Conservation (phyloP, 257 asterid species). For the Paraleonurus japonicus region DNA sequence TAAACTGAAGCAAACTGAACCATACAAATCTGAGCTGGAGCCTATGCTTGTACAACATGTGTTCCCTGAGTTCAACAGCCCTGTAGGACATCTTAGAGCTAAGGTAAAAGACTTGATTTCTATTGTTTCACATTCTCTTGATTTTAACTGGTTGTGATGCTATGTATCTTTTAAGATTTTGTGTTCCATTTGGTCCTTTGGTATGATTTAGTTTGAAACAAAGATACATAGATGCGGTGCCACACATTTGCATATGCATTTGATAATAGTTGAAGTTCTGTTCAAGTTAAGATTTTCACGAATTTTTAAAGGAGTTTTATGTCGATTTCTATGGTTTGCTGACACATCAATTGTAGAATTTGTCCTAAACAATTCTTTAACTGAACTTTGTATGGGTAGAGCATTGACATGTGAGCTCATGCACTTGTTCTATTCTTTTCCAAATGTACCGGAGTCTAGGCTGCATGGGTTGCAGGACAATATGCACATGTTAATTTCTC, state of each 20-base stretch:
- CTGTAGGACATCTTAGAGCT: slow-evolving; percentile 95
- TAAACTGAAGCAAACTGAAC: slow-evolving; percentile 88
- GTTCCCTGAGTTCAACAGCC: slow-evolving; percentile 90
- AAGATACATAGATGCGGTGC: neutral
- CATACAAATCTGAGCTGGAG: slow-evolving; percentile 92
- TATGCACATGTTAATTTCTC: slow-evolving; percentile 86
- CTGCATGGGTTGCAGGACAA: slow-evolving; percentile 99
- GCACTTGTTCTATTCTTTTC: slow-evolving; percentile 9
- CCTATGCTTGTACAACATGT: slow-evolving; percentile 93
- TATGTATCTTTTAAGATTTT: neutral
- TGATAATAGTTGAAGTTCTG: neutral
- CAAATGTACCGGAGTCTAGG: slow-evolving; percentile 47
- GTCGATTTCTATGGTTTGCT: neutral
- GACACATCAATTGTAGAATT: neutral
- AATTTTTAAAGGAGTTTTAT: neutral
- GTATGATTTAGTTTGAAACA: neutral
- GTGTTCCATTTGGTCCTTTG: neutral
- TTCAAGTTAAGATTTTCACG: neutral
- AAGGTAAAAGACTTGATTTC: slow-evolving; percentile 57
- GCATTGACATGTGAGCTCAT: slow-evolving; percentile 13
- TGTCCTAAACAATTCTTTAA: neutral
- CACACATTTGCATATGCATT: neutral
- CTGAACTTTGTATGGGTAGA: neutral
- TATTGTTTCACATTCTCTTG: slow-evolving; percentile 4
- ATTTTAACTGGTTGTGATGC: slow-evolving; percentile 9